Conservation (phyloP, 2,329 filamentous ascomycete species). For the Penicillium sp. region DNA sequence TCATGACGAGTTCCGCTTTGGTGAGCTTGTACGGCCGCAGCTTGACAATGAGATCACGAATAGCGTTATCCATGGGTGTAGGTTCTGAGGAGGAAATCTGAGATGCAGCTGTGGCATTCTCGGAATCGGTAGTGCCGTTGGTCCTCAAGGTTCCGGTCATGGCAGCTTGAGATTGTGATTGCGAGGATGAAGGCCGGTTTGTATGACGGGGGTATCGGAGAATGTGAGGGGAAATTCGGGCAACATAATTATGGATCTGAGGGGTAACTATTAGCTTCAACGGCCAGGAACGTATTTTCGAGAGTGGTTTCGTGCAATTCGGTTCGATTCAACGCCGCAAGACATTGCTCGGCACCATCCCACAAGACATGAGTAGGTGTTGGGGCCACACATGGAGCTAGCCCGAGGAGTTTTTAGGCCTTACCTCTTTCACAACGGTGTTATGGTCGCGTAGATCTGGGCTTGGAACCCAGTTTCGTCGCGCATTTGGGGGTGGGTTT, state of each 20-base stretch:
- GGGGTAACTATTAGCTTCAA: not conserved
- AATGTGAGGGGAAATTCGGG: slow-evolving; percentile 45
- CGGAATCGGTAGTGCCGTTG: slow-evolving; percentile 12
- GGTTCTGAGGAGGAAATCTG: slow-evolving; percentile 16
- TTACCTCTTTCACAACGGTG: slow-evolving; percentile 51
- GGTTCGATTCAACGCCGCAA: too few relatives aligned
- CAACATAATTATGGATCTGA: slow-evolving; percentile 48
- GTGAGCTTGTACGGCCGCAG: slow-evolving; percentile 48
- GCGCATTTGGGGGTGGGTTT: slow-evolving; percentile 41
- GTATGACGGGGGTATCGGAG: slow-evolving; percentile 42
- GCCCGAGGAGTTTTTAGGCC: not conserved
- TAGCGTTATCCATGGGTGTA: slow-evolving; percentile 43
- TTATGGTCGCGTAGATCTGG: slow-evolving; percentile 51
- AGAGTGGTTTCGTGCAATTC: not conserved
- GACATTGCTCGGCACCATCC: too few relatives aligned
- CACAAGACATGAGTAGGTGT: not conserved
- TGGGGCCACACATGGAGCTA: not conserved
- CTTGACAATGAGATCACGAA: slow-evolving; percentile 41
- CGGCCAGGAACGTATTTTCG: not conserved
- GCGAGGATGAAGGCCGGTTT: slow-evolving; percentile 26
- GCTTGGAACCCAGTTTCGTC: slow-evolving; percentile 43
- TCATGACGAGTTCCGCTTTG: slow-evolving; percentile 52
- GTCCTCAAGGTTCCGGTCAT: slow-evolving; percentile 27
- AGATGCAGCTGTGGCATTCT: slow-evolving; percentile 11
- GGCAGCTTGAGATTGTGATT: slow-evolving; percentile 25